Evolutionary conservation across 352 stramenopile species (phyloP).

Genomic region (Phytopythium chamaehyphon): DNA sequence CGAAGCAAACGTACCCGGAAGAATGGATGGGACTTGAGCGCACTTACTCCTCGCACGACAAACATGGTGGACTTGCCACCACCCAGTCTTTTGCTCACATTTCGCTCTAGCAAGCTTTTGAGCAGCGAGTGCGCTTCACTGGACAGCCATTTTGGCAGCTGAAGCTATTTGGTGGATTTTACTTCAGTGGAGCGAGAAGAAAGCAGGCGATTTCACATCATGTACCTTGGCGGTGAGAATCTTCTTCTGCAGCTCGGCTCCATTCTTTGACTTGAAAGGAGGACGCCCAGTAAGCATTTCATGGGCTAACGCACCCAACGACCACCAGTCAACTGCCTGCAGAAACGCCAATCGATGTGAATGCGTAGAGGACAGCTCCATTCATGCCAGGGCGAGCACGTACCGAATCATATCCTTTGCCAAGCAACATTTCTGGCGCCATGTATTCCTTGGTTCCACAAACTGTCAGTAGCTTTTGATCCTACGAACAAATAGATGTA

Average conservation of each 20-base stretch:
- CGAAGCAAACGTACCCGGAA: constrained; percentile 70
- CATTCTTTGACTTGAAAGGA: constrained; percentile 72
- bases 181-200: neutral
- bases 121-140: constrained; percentile 92
- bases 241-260: constrained; percentile 65
- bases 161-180: constrained; percentile 25
- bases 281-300: constrained; percentile 80
- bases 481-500: constrained; percentile 11
- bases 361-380: constrained; percentile 3
- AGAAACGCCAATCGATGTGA: constrained; percentile 1
- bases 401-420: constrained; percentile 80
- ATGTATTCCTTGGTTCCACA: constrained; percentile 88
- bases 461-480: constrained; percentile 67
- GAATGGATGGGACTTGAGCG: constrained; percentile 93
- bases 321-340: constrained; percentile 84
- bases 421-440: constrained; percentile 79
- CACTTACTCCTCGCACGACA: constrained; percentile 93
- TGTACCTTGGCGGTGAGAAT: constrained; percentile 69
- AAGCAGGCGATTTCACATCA: too few species aligned
- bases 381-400: neutral
- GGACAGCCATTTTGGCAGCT: constrained; percentile 80
- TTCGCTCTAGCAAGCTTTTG: constrained; percentile 94
- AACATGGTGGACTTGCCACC: constrained; percentile 97
- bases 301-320: constrained; percentile 68
- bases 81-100: constrained; percentile 93